Evolutionary conservation across 768 basidiomycete genomes (phyloP), one percentile per base, ranked within the genome.

Genomic region (Hemileccinum rubropunctum): DNA sequence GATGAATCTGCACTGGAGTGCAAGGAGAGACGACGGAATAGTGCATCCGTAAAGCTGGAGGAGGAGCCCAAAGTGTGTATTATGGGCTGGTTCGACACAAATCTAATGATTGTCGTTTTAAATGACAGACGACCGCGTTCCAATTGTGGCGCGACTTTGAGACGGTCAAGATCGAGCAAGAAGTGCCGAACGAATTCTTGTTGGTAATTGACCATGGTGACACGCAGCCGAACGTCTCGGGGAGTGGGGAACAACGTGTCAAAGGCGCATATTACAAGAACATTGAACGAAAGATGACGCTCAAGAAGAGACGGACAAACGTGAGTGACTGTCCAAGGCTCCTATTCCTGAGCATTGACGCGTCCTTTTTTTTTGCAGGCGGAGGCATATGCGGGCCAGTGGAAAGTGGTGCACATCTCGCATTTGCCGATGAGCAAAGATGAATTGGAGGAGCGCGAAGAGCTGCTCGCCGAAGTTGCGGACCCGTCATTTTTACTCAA

Each of bases 231-330:
- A 64, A 63, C 27, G 70, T 73, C 33, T 66, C 71, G n/a, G 59
- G 72, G 11, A 62, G 67, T 20, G 65, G 71, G 26, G 69, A 70
- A 26, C 61, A 71, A 42, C 74, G 76, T 58, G 62, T 69, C 23
- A 82, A 80, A 60, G 90, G 86, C n/a, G 91, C 85, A 0, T 92
- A 88, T 61, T 92, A 91, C 71, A 93, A 91, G 69, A 85, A 84
- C 62, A 90, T 93, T 47, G 88, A 91, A 69, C 81, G 90, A 40
- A 92, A 91, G 70, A 91, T 91, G 84, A 75, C 81, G 20, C 73
- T 93, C 36, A 91, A 91, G 69, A 91, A 91, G 73, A 90, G 84
- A 66, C 81, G 91, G 8, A 80, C 79, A 15, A 88, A 88, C 64
- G 90, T 91, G 54, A 66, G 80, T 73, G 15, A 38, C n/a, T 11